Percentiles rank a stretch among this genome's conserved stretches.
phyloP scores from a whole-genome alignment of 768 basidiomycete genomes.

The Leccinum fibrillosum region DNA sequence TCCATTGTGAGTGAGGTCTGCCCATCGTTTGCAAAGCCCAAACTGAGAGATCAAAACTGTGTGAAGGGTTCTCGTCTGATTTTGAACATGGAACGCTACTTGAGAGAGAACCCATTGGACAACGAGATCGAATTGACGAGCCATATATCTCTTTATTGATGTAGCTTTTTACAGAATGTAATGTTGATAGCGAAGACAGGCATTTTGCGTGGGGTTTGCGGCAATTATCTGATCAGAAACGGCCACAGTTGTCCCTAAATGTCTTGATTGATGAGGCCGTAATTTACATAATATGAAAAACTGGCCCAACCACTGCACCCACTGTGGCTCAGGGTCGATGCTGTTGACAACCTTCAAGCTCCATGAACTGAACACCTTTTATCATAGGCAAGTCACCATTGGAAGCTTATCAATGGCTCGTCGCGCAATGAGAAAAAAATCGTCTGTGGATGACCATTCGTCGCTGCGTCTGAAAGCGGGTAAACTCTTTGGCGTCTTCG shows the following conservation, averaged over 20 bases:
- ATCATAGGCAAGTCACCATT: no score
- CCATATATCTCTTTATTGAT: conserved; percentile 5
- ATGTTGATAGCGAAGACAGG: background rate
- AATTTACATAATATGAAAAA: background rate
- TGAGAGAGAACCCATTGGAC: background rate
- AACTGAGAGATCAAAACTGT: background rate
- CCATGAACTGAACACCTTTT: background rate
- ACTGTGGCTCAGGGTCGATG: background rate
- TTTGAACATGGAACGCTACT: conserved; percentile 22
- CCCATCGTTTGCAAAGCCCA: background rate
- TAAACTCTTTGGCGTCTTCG: background rate
- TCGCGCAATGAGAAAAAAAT: background rate
- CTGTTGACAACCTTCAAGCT: background rate
- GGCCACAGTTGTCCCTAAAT: background rate
- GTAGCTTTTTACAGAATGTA: background rate
- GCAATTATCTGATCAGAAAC: background rate
- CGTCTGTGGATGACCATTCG: background rate
- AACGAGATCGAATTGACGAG: conserved; percentile 11
- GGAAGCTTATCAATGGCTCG: background rate
- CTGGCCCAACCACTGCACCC: background rate
- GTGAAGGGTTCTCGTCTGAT: conserved; percentile 23
- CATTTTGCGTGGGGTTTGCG: background rate
- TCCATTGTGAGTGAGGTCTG: conserved; percentile 13
- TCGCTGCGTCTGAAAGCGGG: background rate
- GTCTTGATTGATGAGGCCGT: background rate